phyloP scores from a whole-genome alignment of 371 early-diverging fungal genomes.

The Rhizopus arrhizus region DNA sequence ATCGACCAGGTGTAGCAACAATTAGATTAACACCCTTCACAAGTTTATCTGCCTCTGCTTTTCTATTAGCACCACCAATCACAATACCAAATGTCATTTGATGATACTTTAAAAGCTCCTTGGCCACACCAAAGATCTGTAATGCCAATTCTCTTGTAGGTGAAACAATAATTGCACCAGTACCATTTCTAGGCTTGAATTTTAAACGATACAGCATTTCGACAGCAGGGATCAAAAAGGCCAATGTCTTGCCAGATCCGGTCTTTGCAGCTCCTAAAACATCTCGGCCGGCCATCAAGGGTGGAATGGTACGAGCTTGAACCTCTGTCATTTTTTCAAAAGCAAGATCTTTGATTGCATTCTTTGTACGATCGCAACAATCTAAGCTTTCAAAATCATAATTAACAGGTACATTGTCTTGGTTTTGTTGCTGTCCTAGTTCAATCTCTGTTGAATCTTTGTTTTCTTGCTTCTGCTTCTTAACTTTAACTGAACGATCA shows the following conservation, averaged over 20 bases:
- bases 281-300: conserved; percentile 95
- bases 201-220: conserved; percentile 84
- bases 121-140: conserved; percentile 98
- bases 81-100: conserved; percentile 92
- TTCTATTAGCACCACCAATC: conserved; percentile 96
- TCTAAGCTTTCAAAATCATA: conserved; percentile 67
- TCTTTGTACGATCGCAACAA: conserved; percentile 67
- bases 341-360: conserved; percentile 91
- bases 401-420: conserved; percentile 60
- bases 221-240: conserved; percentile 96
- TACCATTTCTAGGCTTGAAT: conserved; percentile 95
- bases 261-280: conserved; percentile 99
- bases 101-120: conserved; percentile 89
- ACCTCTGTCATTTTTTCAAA: conserved; percentile 97
- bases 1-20: conserved; percentile 98
- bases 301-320: conserved; percentile 94
- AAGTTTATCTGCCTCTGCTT: conserved; percentile 93
- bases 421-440: conserved; percentile 31
- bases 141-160: conserved; percentile 99
- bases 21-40: conserved; percentile 92
- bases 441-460: conserved; percentile 12
- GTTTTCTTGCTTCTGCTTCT: conserved; percentile 26
- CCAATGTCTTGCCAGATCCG: conserved; percentile 98
- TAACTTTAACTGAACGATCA: conserved; percentile 22
- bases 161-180: conserved; percentile 94